Evolutionary conservation across 2,329 filamentous ascomycete species (phyloP).

Genomic region (Aspergillus piperis): DNA sequence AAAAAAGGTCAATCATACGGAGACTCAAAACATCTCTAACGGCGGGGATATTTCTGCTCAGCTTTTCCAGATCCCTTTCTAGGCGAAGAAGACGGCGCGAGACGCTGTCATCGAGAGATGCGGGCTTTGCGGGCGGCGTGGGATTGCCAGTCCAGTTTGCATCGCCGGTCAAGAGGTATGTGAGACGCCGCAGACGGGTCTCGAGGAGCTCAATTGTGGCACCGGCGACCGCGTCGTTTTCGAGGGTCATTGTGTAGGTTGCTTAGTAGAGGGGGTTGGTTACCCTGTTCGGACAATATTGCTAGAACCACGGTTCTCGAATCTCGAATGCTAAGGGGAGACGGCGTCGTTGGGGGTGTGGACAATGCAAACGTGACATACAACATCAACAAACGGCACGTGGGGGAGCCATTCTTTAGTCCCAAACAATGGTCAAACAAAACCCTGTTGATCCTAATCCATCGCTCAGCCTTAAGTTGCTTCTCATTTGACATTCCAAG

Average conservation of each 20-base stretch:
- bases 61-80: constrained; percentile 40
- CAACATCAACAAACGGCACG: constrained; percentile 9
- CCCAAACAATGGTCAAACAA: neutral
- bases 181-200: constrained; percentile 45
- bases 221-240: constrained; percentile 39
- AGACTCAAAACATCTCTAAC: constrained; percentile 46
- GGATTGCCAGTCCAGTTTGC: constrained; percentile 45
- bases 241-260: constrained; percentile 31
- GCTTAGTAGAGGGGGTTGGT: neutral
- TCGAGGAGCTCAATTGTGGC: constrained; percentile 48
- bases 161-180: constrained; percentile 48
- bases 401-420: neutral
- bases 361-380: constrained; percentile 21
- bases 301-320: neutral
- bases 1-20: constrained; percentile 30
- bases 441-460: constrained; percentile 3
- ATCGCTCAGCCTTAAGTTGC: neutral
- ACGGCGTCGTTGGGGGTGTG: neutral
- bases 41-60: constrained; percentile 41
- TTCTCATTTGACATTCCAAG: neutral
- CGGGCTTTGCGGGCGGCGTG: constrained; percentile 34
- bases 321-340: neutral
- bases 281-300: neutral
- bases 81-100: constrained; percentile 41
- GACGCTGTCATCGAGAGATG: constrained; percentile 41